Conservation (phyloP, 768 basidiomycete genomes). For the Pulveroboletus sp. region DNA sequence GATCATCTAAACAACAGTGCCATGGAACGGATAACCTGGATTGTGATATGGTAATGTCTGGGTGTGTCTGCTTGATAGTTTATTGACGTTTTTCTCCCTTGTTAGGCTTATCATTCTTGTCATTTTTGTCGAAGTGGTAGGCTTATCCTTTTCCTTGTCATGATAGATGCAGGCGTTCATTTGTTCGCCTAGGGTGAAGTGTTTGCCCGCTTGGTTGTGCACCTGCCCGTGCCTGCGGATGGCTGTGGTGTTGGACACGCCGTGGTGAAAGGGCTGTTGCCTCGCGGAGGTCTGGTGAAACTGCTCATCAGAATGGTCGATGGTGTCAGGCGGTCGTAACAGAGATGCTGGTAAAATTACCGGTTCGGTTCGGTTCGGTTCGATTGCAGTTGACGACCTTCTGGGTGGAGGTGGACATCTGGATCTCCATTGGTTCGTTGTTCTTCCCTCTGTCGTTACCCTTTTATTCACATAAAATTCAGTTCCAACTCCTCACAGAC, state of each 20-base stretch:
- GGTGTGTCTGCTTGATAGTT: conserved; percentile 41
- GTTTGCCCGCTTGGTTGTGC: conserved; percentile 68
- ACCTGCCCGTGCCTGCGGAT: conserved; percentile 25
- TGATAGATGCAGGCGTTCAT: background rate
- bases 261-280: conserved; percentile 16
- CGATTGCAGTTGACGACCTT: background rate
- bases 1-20: conserved; percentile 87
- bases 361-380: background rate
- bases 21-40: conserved; percentile 88
- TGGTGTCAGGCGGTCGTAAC: conserved; percentile 7
- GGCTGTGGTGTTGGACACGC: background rate
- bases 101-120: conserved; percentile 84
- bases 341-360: background rate
- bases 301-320: conserved; percentile 18
- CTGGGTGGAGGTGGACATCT: background rate
- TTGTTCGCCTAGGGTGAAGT: conserved; percentile 61
- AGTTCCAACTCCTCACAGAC: background rate
- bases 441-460: background rate
- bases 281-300: conserved; percentile 22
- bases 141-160: conserved; percentile 17
- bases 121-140: conserved; percentile 79
- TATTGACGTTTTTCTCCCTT: conserved; percentile 20
- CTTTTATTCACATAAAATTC: background rate
- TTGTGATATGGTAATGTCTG: conserved; percentile 55
- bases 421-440: background rate